Evolutionary conservation across 768 basidiomycete species (phyloP).

Genomic region (Chalciporus pseudorubinellus): DNA sequence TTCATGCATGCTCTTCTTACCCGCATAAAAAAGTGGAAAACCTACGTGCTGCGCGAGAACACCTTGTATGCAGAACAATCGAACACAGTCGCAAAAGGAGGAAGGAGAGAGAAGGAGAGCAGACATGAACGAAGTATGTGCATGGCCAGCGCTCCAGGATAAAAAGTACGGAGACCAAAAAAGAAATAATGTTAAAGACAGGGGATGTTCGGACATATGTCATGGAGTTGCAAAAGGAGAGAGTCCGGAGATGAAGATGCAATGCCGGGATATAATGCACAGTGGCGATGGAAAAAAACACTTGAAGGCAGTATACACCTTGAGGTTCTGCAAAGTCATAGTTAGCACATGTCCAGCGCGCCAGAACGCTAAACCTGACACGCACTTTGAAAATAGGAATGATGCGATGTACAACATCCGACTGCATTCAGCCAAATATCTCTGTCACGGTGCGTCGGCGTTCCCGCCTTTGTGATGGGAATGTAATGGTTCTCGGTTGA

Average conservation of each 20-base stretch:
- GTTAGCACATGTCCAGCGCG: too few species aligned
- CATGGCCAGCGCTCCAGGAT: slow-evolving; percentile 30
- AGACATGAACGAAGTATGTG: slow-evolving; percentile 19
- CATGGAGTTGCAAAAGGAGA: slow-evolving; percentile 11
- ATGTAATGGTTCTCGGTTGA: slow-evolving; percentile 39
- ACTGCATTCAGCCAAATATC: slow-evolving; percentile 35
- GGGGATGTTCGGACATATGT: slow-evolving; percentile 17
- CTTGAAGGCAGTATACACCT: slow-evolving; percentile 22
- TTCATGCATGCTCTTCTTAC: slow-evolving; percentile 25
- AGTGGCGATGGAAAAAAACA: slow-evolving; percentile 4
- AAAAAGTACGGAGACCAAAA: slow-evolving; percentile 18
- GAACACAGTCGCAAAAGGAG: slow-evolving; percentile 8
- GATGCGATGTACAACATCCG: slow-evolving; percentile 11
- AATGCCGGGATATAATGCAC: slow-evolving; percentile 27
- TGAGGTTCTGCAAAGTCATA: slow-evolving; percentile 3
- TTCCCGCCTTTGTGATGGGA: slow-evolving; percentile 36
- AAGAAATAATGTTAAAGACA: slow-evolving; percentile 33
- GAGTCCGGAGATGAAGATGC: slow-evolving; percentile 18
- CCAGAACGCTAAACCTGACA: not conserved
- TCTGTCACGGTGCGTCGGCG: slow-evolving; percentile 53
- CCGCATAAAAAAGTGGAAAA: slow-evolving; percentile 25
- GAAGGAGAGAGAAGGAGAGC: not conserved
- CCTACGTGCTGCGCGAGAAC: slow-evolving; percentile 15
- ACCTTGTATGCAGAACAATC: slow-evolving; percentile 11
- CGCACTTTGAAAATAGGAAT: slow-evolving; percentile 20